Conservation (phyloP, 2,329 filamentous ascomycete genomes). For the Aspergillus sp. region DNA sequence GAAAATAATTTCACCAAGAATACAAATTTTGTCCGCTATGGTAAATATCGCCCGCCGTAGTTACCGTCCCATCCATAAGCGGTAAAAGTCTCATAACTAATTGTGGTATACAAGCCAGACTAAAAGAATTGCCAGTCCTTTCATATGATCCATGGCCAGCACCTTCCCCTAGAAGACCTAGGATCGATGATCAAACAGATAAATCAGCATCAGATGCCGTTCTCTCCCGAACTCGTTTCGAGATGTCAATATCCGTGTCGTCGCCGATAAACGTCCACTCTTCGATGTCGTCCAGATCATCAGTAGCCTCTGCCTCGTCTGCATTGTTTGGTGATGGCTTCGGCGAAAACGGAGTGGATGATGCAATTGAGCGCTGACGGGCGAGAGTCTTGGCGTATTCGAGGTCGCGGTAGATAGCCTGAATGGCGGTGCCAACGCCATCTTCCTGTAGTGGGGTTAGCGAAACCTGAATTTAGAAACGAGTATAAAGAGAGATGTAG, state of each 20-base stretch:
- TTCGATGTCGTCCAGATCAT: constrained; percentile 58
- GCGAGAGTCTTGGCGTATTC: constrained; percentile 85
- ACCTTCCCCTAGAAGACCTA: too few species aligned
- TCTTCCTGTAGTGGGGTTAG: constrained; percentile 56
- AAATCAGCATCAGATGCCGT: constrained; percentile 18
- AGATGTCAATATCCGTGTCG: constrained; percentile 42
- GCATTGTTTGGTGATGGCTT: constrained; percentile 27
- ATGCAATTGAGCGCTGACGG: constrained; percentile 46
- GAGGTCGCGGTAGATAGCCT: constrained; percentile 86
- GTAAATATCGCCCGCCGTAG: too few species aligned
- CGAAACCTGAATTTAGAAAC: background rate
- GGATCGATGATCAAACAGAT: constrained; percentile 6
- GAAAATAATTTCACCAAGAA: too few species aligned
- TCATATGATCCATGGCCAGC: too few species aligned
- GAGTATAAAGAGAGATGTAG: background rate
- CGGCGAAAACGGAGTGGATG: constrained; percentile 28
- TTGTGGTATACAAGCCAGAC: too few species aligned
- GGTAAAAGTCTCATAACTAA: too few species aligned
- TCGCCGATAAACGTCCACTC: constrained; percentile 88
- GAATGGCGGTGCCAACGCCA: constrained; percentile 82
- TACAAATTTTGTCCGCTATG: too few species aligned
- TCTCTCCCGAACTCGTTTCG: constrained; percentile 26
- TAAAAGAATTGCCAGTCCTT: too few species aligned
- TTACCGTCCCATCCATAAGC: too few species aligned
- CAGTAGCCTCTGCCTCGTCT: constrained; percentile 32